Evolutionary conservation across 352 stramenopile genomes (phyloP), one percentile per base, ranked within the genome.

Genomic region (Globisporangium alternatum): DNA sequence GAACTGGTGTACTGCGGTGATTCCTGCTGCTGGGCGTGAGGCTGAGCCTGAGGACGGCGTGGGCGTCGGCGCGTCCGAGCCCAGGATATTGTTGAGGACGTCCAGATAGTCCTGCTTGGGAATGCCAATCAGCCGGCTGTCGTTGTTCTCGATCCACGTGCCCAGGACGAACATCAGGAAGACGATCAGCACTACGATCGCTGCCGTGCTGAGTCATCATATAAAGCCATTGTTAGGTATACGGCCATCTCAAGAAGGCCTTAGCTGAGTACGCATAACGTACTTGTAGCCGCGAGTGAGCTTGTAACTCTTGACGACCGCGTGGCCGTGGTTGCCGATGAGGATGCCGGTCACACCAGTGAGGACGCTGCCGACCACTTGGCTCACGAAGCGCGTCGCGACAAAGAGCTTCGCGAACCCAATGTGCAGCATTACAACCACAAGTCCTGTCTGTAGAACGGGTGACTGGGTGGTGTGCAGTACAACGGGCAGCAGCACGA

Each of bases 141-240:
- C 72, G 59, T 92, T 92, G 71, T 90, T 89, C 57, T 92, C 83
- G 59, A 92, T 76, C 80, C 80, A 90, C 33, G 66, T 74, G 8
- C 83, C 78, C 3, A 90, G 48, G 13, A 90, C 77, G 13, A 83
- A 35, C 68, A 89, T 76, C 13, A 72, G 25, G 22, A 90, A 66
- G 13, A 83, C 74, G 9, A 90, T 39, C 19, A 89, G 45, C 22
- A 65, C 28, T 8, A 90, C 52, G 30, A 89, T 77, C 1, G 74
- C 81, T 25, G 68, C 78, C 1, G 74, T 74, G 45, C 76, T 85
- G 39, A 44, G 39, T 19, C 39, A 44, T 10, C 31, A 37, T 9
- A 37, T 3, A 37, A 37, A 37, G 31, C 35, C 35, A 41, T 41
- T 15, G 35, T 41, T 13, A 56, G 1, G 8, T 7, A 39, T 12